A percentile compares a stretch with the other conserved stretches of the same genome.
Evolutionary conservation across 2,329 filamentous ascomycete genomes (phyloP).

Genomic region (Alternaria brassicicola): DNA sequence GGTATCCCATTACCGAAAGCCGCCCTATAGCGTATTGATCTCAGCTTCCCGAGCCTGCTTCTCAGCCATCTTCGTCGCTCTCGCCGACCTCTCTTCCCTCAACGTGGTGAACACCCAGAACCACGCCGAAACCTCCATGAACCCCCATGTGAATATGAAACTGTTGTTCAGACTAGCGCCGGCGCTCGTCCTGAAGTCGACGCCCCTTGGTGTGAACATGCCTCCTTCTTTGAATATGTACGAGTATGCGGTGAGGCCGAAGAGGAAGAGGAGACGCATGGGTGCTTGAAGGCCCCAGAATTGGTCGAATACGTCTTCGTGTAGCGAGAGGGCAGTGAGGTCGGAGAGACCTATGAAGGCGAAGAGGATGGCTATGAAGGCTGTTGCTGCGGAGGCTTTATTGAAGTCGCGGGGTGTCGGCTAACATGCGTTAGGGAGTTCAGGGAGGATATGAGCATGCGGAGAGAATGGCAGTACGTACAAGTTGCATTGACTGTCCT

Average conservation of each 20-base stretch:
- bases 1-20: not conserved
- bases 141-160: constrained; percentile 82
- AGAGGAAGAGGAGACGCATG: constrained; percentile 68
- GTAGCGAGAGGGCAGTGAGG: constrained; percentile 54
- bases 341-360: constrained; percentile 61
- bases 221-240: constrained; percentile 66
- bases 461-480: constrained; percentile 50
- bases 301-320: constrained; percentile 50
- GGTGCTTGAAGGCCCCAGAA: constrained; percentile 63
- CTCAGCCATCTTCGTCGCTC: constrained; percentile 37
- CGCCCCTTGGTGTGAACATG: constrained; percentile 46
- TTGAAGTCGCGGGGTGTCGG: constrained; percentile 72
- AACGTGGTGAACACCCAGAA: constrained; percentile 69
- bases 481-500: constrained; percentile 82
- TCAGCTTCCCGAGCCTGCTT: constrained; percentile 38
- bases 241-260: constrained; percentile 66
- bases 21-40: constrained; percentile 24
- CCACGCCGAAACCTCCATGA: constrained; percentile 83
- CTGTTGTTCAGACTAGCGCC: constrained; percentile 78
- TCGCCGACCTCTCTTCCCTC: constrained; percentile 46
- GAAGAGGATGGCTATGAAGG: constrained; percentile 71
- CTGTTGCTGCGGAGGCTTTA: constrained; percentile 69
- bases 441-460: not conserved
- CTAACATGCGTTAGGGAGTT: constrained; percentile 47
- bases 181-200: constrained; percentile 34